Base-by-base conservation (phyloP, 768 basidiomycete species). In the Baorangia bicolor region DNA sequence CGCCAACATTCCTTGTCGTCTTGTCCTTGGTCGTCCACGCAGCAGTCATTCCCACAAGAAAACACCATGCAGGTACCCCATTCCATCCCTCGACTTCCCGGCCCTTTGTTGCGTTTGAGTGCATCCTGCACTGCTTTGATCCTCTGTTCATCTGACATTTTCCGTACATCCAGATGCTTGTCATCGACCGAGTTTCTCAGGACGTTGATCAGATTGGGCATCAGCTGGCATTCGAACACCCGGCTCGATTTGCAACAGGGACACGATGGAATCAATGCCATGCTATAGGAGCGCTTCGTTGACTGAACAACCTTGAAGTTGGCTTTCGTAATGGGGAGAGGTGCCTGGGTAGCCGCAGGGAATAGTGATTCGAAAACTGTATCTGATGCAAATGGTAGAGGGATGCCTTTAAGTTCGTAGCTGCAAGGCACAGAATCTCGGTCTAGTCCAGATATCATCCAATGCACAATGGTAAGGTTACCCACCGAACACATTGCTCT, bases 21-120 rank as follows among this genome's bases (percentile, higher is more conserved):
- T 27, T 69, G 71, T 11, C 75, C 76, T 6, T 71, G 75, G 23
- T 73, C 77, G 41, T 72, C 74, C 50, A 74, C 51, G 64, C 82
- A 85, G 68, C 94, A 97, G 69, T 96, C 92, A 43, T 79, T 79
- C 64, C 81, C 81, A 65, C 96, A 98, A 1, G 90, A 90, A 73
- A 94, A 96, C 11, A 98, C 78, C 75, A 96, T 77, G 53, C 88
- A 86, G 2, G 90, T 95, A 0, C 96, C 96, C 93, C 94, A 98
- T 55, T 95, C 93, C 92, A 98, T 94, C 0, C 87, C 88, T 39
- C 75, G 73, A 49, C 78, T 76, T 14, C 76, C 81, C 1, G 72
- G 67, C 11, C 72, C 74, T 31, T 73, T 74, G 31, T 63, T 73
- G 13, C 75, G 77, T 63, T 83, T 82, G 57, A 92, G 67, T 23